A percentile compares a stretch with the other conserved stretches of the same genome.
These are phyloP conservation scores for Fusarium beomiforme DNA, from an alignment of 2,329 filamentous ascomycete genomes.

Conservation along the genomic window DNA sequence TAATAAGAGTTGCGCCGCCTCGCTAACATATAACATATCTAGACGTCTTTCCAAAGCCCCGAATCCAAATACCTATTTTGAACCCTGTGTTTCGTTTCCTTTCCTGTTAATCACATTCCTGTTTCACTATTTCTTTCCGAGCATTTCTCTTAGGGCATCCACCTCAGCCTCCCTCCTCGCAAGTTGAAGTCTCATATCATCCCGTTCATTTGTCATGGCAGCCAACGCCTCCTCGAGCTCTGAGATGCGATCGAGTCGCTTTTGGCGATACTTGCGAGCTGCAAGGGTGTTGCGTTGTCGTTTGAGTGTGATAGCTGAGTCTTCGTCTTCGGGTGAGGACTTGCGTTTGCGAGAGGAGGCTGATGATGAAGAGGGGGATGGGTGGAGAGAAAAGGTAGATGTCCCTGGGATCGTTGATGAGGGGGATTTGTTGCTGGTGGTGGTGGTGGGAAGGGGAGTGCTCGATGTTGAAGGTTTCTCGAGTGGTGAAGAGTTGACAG, in stretches of 20 bases:
- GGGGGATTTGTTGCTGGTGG: conserved; percentile 27
- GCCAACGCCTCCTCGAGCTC: conserved; percentile 69
- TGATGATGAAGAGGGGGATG: conserved; percentile 30
- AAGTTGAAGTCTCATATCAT: conserved; percentile 70
- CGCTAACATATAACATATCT: conserved; percentile 23
- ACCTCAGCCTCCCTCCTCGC: conserved; percentile 73
- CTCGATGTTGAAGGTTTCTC: conserved; percentile 16
- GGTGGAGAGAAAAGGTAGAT: conserved; percentile 37
- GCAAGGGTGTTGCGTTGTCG: conserved; percentile 76
- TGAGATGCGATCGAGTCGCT: conserved; percentile 72
- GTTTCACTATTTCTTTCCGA: conserved; percentile 44
- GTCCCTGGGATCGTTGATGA: conserved; percentile 36
- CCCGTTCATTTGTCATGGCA: conserved; percentile 68
- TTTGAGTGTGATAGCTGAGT: conserved; percentile 55
- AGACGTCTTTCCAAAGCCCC: conserved; percentile 27
- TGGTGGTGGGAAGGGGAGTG: conserved; percentile 6
- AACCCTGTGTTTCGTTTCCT: not conserved
- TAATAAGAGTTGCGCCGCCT: not conserved
- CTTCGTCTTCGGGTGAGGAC: conserved; percentile 38
- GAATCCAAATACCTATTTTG: not conserved
- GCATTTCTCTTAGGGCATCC: conserved; percentile 65
- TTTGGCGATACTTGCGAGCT: conserved; percentile 77
- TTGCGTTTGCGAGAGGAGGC: conserved; percentile 39
- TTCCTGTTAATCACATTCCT: conserved; percentile 32
- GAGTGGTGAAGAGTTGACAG: conserved; percentile 20